Evolutionary conservation across 441 rosid genomes (phyloP).

Genomic region (Geranium incanum): DNA sequence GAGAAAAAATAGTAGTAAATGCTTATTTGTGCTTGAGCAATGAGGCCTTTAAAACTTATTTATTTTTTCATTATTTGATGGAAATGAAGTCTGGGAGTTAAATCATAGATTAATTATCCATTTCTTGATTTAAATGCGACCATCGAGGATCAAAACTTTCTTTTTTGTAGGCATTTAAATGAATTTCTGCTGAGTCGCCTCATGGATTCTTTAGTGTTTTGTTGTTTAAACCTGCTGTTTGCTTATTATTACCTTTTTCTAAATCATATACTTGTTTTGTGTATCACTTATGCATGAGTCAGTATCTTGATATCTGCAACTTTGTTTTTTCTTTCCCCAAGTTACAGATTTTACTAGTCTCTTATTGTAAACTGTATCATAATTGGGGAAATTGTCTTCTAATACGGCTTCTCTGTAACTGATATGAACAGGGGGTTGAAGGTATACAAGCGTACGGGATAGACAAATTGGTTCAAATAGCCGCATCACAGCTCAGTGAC

Average conservation of each 20-base stretch:
- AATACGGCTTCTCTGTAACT: background rate
- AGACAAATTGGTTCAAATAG: constrained; percentile 64
- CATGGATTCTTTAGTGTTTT: background rate
- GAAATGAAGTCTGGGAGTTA: background rate
- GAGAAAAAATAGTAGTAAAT: background rate
- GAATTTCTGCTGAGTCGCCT: background rate
- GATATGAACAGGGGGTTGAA: constrained; percentile 59
- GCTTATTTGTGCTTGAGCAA: background rate
- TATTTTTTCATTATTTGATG: too few species aligned
- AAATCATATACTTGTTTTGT: background rate
- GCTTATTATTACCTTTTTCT: background rate
- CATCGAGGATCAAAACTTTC: background rate
- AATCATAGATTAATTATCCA: background rate
- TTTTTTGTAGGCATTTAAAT: background rate
- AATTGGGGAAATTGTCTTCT: background rate
- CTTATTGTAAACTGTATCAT: too few species aligned
- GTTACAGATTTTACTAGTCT: background rate
- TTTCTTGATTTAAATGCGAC: background rate
- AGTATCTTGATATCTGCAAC: background rate
- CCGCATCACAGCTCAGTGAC: constrained; percentile 83
- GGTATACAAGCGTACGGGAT: constrained; percentile 75
- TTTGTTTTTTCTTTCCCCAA: background rate
- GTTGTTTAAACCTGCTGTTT: background rate
- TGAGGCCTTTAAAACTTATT: background rate
- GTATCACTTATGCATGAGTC: background rate